These are phyloP conservation scores for Lenwebbia sp. DNA, from an alignment of 345 rosid species.

Conservation along the genomic window DNA sequence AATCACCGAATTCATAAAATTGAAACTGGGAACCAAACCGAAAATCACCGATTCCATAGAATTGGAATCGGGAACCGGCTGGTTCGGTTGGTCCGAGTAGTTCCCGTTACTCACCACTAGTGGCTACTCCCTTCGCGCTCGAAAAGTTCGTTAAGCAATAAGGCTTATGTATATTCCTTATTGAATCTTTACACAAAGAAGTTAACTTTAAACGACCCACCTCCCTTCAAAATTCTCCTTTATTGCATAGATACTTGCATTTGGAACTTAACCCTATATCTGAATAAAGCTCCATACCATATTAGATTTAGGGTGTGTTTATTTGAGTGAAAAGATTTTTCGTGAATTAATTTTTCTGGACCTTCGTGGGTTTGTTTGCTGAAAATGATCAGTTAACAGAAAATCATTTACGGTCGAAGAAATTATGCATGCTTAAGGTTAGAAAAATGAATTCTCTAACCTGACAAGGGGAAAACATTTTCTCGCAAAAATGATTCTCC, in stretches of 20 bases:
- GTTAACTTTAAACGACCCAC: background rate
- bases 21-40: too few relatives aligned
- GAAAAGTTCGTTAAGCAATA: background rate
- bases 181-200: background rate
- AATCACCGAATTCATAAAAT: too few relatives aligned
- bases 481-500: background rate
- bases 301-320: background rate
- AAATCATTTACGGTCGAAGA: background rate
- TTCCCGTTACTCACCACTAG: too few relatives aligned
- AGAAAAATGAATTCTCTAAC: background rate
- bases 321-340: too few relatives aligned
- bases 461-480: background rate
- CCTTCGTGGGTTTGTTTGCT: accelerated
- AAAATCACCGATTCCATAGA: too few relatives aligned
- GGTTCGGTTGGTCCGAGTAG: too few relatives aligned
- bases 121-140: background rate
- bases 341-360: background rate
- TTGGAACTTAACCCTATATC: background rate
- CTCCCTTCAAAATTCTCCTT: background rate
- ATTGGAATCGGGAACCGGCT: too few relatives aligned
- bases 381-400: background rate
- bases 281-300: background rate
- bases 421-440: background rate
- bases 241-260: background rate
- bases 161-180: background rate